Base-by-base conservation (phyloP, 768 basidiomycete genomes). In the Trametopsis cervina region DNA sequence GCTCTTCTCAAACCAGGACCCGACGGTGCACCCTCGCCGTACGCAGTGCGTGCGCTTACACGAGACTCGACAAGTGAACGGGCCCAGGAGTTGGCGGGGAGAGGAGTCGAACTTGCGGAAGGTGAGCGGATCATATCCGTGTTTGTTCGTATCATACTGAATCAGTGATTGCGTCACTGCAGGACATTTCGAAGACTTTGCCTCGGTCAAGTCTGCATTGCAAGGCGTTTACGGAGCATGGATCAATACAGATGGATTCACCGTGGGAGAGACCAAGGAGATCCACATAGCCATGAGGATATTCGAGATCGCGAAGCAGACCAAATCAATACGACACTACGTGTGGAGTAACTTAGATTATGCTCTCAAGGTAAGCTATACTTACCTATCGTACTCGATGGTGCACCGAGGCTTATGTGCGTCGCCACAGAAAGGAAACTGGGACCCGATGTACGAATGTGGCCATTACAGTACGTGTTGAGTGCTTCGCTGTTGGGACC, bases 341-440 rank as follows among this genome's bases (percentile, higher is more conserved):
- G 60, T 72, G 24, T 72, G 63, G 63, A 67, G 68, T 49, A 67
- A 61, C 48, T 51, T 71, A 13, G 67, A 69, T 42, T 71, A 70
- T 50, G 57, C 57, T 10, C 55, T 57, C 57, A 70, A 70, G 64
- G 69, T 71, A 17, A 42, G 59, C 35, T 63, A 10, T 35, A 35
- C 10, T 17, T 35, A 10, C 33, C 10, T 10, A 35, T 35, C 33
- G 33, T 35, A 10, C 33, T 35, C 10, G 33, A 35, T 35, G 10
- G 10, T 17, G 17, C 33, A 10, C 33, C 13, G 2, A 21, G n/a
- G 23, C 17, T 10, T 25, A 11, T 44, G 12, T 22, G n/a, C n/a
- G n/a, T n/a, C n/a, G n/a, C n/a, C n/a, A n/a, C n/a, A n/a, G n/a
- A n/a, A n/a, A n/a, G n/a, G n/a, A n/a, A n/a, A n/a, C n/a, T n/a